Evolutionary conservation across 1,284 basidiomycete species (phyloP).

Genomic region (Leccinum ponderosum): DNA sequence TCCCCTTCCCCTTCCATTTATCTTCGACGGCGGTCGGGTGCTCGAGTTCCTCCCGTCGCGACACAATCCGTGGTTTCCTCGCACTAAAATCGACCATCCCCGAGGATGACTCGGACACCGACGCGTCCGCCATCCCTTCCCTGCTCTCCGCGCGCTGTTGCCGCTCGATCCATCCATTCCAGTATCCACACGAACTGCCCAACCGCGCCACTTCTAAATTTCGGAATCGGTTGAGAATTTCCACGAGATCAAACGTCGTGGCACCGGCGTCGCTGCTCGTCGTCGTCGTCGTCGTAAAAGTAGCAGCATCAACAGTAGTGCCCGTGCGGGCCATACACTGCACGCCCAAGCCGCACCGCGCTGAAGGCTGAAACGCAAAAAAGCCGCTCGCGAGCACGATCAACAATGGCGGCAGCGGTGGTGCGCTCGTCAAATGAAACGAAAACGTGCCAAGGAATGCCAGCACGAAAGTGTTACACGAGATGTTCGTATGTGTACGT

Average conservation of each 20-base stretch:
- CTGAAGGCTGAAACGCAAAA: slow-evolving; percentile 6
- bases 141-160: background rate
- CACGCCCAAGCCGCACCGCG: slow-evolving; percentile 9
- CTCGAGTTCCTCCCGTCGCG: slow-evolving; percentile 15
- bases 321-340: slow-evolving; percentile 20
- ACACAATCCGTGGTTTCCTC: slow-evolving; percentile 15
- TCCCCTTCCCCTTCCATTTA: slow-evolving; percentile 14
- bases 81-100: background rate
- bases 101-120: background rate
- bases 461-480: no score
- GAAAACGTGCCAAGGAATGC: no score
- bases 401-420: slow-evolving; percentile 21
- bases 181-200: slow-evolving; percentile 47
- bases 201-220: slow-evolving; percentile 46
- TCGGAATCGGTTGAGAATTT: slow-evolving; percentile 38
- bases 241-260: slow-evolving; percentile 8
- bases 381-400: slow-evolving; percentile 25
- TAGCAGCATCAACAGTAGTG: background rate
- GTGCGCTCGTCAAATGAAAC: background rate
- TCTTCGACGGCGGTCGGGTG: background rate
- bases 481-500: no score
- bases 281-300: background rate
- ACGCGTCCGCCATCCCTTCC: background rate
- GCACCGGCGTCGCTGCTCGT: background rate
- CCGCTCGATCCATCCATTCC: slow-evolving; percentile 29